phyloP scores from a whole-genome alignment of 345 rosid species.

The Noccaea caerulescens region DNA sequence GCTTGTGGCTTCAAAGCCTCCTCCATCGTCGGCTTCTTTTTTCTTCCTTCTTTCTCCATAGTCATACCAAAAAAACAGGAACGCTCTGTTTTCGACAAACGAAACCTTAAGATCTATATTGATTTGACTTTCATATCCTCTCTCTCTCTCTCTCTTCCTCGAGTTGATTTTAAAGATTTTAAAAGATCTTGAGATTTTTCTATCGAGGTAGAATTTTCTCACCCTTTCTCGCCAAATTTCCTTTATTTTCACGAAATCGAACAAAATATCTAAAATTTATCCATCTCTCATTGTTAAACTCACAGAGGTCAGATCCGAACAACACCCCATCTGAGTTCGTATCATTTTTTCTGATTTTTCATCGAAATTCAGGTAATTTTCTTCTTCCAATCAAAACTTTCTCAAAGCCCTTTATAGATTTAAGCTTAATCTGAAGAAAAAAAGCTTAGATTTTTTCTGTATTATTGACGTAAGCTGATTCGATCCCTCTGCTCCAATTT shows the following conservation, averaged over 20 bases:
- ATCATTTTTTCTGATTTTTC: background rate
- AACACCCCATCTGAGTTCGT: slow-evolving; percentile 42
- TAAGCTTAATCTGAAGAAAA: background rate
- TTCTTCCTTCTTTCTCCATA: background rate
- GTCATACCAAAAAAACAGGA: slow-evolving; percentile 23
- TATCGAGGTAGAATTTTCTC: slow-evolving; percentile 14
- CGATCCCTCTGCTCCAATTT: slow-evolving; percentile 15
- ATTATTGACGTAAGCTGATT: no score
- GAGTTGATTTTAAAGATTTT: background rate
- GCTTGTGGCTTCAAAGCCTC: slow-evolving; percentile 24
- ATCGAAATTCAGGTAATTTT: slow-evolving; percentile 24
- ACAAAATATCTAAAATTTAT: background rate
- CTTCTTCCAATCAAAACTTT: background rate
- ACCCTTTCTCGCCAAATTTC: slow-evolving; percentile 19
- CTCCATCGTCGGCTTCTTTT: background rate
- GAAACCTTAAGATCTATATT: slow-evolving; percentile 19
- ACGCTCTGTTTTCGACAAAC: background rate
- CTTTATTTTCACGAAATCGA: background rate
- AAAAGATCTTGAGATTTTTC: background rate
- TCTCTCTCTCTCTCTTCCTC: background rate
- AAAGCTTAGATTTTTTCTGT: no score
- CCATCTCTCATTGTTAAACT: background rate
- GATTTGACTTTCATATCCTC: slow-evolving; percentile 1
- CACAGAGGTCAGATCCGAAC: slow-evolving; percentile 30
- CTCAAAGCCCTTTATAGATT: slow-evolving; percentile 7